Percentiles rank a stretch among this genome's conserved stretches.
These are phyloP conservation scores for Heimioporus sp. DNA, from an alignment of 768 basidiomycete species.

Conservation along the genomic window DNA sequence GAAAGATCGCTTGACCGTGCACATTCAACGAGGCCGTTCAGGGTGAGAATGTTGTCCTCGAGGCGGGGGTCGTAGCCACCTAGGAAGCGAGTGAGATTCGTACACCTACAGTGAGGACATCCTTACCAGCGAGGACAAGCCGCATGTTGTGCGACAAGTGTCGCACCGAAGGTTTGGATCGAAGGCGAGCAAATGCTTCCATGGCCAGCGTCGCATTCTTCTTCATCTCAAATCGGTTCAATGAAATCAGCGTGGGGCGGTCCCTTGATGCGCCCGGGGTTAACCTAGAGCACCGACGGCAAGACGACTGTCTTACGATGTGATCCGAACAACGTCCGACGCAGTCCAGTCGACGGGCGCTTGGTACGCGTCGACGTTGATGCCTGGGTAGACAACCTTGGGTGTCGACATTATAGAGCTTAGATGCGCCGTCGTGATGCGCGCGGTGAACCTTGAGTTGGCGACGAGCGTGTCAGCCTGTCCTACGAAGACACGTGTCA, in stretches of 20 bases:
- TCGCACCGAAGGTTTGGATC: slow-evolving; percentile 23
- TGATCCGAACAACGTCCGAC: slow-evolving; percentile 51
- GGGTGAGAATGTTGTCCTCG: slow-evolving; percentile 76
- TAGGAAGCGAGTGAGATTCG: slow-evolving; percentile 26
- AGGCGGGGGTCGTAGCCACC: slow-evolving; percentile 91
- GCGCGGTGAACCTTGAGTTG: slow-evolving; percentile 88
- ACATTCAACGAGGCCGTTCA: slow-evolving; percentile 59
- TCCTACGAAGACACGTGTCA: slow-evolving; percentile 41
- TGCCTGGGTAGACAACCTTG: slow-evolving; percentile 92
- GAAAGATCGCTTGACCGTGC: slow-evolving; percentile 54
- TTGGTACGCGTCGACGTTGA: slow-evolving; percentile 77
- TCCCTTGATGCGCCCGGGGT: slow-evolving; percentile 37
- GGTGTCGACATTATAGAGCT: slow-evolving; percentile 60
- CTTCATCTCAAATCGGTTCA: slow-evolving; percentile 96
- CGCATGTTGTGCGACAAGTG: slow-evolving; percentile 42
- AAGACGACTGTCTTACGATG: slow-evolving; percentile 45
- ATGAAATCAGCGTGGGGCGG: slow-evolving; percentile 74
- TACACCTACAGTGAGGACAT: neutral
- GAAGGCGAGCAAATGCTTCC: slow-evolving; percentile 65
- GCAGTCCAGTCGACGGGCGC: slow-evolving; percentile 38
- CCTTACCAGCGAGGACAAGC: slow-evolving; percentile 74
- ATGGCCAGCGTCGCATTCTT: slow-evolving; percentile 88
- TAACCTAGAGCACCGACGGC: neutral
- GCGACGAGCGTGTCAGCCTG: slow-evolving; percentile 89
- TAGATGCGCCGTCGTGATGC: slow-evolving; percentile 77